Percentiles rank a stretch among this genome's conserved stretches.
phyloP scores from a whole-genome alignment of 2,329 filamentous ascomycete genomes.

The Bipolaris sorokiniana region DNA sequence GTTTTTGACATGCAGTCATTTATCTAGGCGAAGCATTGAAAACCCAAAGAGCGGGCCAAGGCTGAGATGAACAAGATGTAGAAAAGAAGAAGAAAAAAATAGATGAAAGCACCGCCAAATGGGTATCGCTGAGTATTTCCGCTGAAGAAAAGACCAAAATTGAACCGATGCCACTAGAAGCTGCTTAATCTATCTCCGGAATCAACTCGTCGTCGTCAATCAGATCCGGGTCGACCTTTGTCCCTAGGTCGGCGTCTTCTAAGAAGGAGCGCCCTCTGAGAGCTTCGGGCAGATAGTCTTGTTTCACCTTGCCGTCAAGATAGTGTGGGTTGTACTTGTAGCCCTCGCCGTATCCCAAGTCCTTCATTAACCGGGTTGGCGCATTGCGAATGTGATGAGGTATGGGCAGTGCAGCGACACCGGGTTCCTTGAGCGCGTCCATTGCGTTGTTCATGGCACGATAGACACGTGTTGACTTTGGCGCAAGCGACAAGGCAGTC shows the following conservation, averaged over 20 bases:
- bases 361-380: constrained; percentile 90
- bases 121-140: constrained; percentile 8
- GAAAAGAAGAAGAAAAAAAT: background rate
- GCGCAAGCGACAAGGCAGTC: constrained; percentile 78
- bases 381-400: constrained; percentile 91
- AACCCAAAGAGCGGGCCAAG: too few relatives aligned
- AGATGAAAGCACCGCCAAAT: background rate
- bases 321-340: constrained; percentile 99
- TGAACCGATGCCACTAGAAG: background rate
- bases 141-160: background rate
- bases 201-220: constrained; percentile 34
- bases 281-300: constrained; percentile 87
- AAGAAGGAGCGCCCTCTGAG: constrained; percentile 75
- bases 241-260: constrained; percentile 80
- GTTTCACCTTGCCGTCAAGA: constrained; percentile 76
- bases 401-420: constrained; percentile 79
- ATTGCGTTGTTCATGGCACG: constrained; percentile 80
- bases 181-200: constrained; percentile 30
- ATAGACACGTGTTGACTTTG: constrained; percentile 88
- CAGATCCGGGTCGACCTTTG: constrained; percentile 67
- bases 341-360: constrained; percentile 84
- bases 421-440: constrained; percentile 79
- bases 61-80: background rate
- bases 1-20: too few relatives aligned
- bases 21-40: too few relatives aligned